Conservation (phyloP, 495 filamentous ascomycete species). For the Penicillium mononematosum region DNA sequence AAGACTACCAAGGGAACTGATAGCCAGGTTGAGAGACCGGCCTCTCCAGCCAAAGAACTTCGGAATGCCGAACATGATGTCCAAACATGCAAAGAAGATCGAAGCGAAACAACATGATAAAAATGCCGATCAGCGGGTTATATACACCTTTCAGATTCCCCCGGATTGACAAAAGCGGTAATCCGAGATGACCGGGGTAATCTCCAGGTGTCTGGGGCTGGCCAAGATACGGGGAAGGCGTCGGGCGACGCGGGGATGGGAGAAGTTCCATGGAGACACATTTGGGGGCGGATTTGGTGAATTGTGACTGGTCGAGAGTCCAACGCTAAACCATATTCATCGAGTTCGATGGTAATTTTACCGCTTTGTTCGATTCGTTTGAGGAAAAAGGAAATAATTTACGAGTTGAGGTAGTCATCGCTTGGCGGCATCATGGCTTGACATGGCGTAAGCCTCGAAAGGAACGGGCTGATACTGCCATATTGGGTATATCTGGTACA, state of each 20-base stretch:
- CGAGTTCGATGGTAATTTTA: not conserved
- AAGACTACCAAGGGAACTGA: slow-evolving; percentile 64
- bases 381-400: not conserved
- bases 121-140: slow-evolving; percentile 20
- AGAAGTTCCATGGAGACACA: slow-evolving; percentile 14
- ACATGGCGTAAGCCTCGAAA: slow-evolving; percentile 6
- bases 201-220: slow-evolving; percentile 11
- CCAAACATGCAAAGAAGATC: slow-evolving; percentile 13
- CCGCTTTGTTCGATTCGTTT: not conserved
- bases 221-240: slow-evolving; percentile 28
- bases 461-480: slow-evolving; percentile 5
- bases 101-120: slow-evolving; percentile 3
- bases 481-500: not conserved
- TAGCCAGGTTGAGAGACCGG: slow-evolving; percentile 60
- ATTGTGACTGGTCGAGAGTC: slow-evolving; percentile 16
- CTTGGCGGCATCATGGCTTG: slow-evolving; percentile 16
- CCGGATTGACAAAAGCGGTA: slow-evolving; percentile 28
- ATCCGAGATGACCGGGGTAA: slow-evolving; percentile 19
- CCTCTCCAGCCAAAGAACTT: slow-evolving; percentile 64
- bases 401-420: not conserved
- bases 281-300: slow-evolving; percentile 17
- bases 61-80: slow-evolving; percentile 41
- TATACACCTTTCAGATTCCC: slow-evolving; percentile 15
- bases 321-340: not conserved
- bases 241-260: slow-evolving; percentile 18